Conservation (phyloP, 768 basidiomycete genomes). For the Auricularia cornea region DNA sequence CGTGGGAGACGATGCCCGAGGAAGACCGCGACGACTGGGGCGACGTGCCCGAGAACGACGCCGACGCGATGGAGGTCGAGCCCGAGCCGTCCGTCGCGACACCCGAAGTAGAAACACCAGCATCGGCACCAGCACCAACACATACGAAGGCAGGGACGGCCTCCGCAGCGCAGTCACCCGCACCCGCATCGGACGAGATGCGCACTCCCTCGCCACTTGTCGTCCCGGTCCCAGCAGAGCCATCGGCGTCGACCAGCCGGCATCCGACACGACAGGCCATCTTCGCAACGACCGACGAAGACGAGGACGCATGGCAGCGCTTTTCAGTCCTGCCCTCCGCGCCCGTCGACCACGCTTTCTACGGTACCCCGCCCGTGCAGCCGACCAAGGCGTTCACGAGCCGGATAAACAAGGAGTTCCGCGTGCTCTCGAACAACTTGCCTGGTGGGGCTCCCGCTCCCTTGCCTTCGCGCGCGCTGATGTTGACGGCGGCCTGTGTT, state of each 20-base stretch:
- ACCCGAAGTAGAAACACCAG: neutral
- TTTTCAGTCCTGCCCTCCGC: conserved; percentile 72
- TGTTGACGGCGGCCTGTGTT: neutral
- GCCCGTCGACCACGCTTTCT: conserved; percentile 78
- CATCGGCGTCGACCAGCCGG: neutral
- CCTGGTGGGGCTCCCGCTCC: conserved; percentile 49
- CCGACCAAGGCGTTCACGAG: conserved; percentile 67
- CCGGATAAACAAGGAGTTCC: conserved; percentile 78
- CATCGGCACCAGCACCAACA: neutral
- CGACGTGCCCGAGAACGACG: conserved; percentile 4
- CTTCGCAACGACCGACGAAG: conserved; percentile 15
- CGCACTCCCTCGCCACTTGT: neutral
- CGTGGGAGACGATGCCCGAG: conserved; percentile 13
- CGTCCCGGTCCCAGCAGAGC: too few relatives aligned
- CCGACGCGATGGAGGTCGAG: conserved; percentile 2
- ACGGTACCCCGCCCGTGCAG: conserved; percentile 47
- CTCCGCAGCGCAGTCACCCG: neutral
- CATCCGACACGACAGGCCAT: neutral
- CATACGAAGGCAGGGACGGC: neutral
- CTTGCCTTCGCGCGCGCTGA: too few relatives aligned
- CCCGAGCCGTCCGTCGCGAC: neutral
- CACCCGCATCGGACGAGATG: neutral
- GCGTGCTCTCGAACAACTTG: conserved; percentile 64
- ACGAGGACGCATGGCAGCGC: conserved; percentile 57
- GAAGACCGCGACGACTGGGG: neutral